phyloP scores from a whole-genome alignment of 495 filamentous ascomycete genomes.

The Podospora sp. region DNA sequence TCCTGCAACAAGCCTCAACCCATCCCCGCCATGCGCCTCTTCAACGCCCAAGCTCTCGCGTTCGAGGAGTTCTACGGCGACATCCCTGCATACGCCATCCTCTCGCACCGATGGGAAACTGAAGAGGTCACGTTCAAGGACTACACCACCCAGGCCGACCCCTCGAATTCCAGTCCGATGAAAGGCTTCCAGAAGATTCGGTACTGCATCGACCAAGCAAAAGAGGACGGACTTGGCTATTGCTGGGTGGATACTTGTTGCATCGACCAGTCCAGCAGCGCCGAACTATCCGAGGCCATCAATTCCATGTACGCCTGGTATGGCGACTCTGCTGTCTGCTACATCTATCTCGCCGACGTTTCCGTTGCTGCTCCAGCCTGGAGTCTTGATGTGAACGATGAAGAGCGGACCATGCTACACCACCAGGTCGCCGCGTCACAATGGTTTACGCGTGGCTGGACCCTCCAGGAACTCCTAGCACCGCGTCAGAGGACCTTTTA shows the following conservation, averaged over 20 bases:
- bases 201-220: slow-evolving; percentile 2
- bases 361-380: not conserved
- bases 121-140: slow-evolving; percentile 3
- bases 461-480: too few relatives aligned
- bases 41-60: slow-evolving; percentile 6
- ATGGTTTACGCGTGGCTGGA: not conserved
- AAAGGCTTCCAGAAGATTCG: not conserved
- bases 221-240: not conserved
- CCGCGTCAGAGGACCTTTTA: too few relatives aligned
- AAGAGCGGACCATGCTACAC: not conserved
- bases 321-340: not conserved
- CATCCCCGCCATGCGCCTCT: not conserved
- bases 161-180: not conserved
- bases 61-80: slow-evolving; percentile 1
- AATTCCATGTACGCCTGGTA: too few relatives aligned
- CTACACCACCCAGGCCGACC: not conserved
- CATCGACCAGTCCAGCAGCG: not conserved
- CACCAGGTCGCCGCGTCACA: not conserved
- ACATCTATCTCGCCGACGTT: not conserved
- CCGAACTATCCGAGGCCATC: too few relatives aligned
- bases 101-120: not conserved
- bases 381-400: not conserved
- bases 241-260: slow-evolving; percentile 2
- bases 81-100: not conserved
- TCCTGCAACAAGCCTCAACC: too few relatives aligned